A percentile compares a stretch with the other conserved stretches of the same genome.
phyloP scores from a whole-genome alignment of 164 flowering plant species.

The Aristolochia contorta region DNA sequence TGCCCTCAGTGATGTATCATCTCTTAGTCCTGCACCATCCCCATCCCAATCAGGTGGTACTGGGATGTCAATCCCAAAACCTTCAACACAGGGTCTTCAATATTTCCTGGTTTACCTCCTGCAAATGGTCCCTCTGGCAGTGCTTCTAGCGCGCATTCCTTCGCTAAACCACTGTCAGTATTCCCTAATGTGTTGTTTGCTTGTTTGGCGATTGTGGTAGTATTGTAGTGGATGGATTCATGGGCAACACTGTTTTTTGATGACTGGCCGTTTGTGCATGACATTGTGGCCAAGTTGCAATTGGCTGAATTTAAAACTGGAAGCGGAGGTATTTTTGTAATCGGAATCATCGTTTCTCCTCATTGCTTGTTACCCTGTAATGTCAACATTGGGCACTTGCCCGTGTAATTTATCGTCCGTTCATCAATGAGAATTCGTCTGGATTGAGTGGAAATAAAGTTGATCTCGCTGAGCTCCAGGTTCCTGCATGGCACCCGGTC shows the following conservation, averaged over 20 bases:
- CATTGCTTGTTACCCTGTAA: too few relatives aligned
- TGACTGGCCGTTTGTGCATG: too few relatives aligned
- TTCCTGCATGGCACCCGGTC: too few relatives aligned
- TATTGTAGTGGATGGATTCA: constrained; percentile 9
- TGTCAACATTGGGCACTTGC: too few relatives aligned
- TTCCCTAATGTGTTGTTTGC: constrained; percentile 17
- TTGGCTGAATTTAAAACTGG: too few relatives aligned
- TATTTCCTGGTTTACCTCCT: constrained; percentile 38
- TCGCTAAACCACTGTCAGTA: constrained; percentile 23
- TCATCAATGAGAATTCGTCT: too few relatives aligned
- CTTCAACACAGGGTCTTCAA: constrained; percentile 30
- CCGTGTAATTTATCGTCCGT: too few relatives aligned
- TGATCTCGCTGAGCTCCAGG: too few relatives aligned
- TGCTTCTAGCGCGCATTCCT: constrained; percentile 34
- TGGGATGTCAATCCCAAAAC: constrained; percentile 25
- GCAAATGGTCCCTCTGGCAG: constrained; percentile 57
- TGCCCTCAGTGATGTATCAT: constrained; percentile 20
- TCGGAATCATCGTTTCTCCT: too few relatives aligned
- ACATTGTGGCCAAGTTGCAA: too few relatives aligned
- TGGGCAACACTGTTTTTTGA: too few relatives aligned
- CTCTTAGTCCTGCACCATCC: constrained; percentile 63
- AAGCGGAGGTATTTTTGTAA: too few relatives aligned
- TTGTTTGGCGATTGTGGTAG: constrained; percentile 18
- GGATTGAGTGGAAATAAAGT: constrained; percentile 6
- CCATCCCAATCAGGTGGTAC: constrained; percentile 40